These are phyloP conservation scores for Acer campestre DNA, from an alignment of 345 rosid genomes.

Conservation along the genomic window DNA sequence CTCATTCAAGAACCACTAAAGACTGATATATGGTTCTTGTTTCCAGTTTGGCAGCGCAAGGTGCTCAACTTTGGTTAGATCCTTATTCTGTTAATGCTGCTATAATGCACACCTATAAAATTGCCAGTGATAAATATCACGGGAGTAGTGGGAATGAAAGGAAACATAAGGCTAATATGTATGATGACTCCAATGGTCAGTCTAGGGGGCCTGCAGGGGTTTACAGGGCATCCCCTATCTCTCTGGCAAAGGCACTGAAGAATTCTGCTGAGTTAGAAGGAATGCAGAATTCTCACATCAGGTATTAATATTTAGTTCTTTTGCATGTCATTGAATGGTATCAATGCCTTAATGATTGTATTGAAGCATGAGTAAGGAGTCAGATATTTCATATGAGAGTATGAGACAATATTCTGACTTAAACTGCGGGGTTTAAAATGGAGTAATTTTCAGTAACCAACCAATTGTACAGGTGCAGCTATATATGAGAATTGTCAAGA, in stretches of 20 bases:
- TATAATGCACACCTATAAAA: conserved; percentile 66
- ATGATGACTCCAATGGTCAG: conserved; percentile 35
- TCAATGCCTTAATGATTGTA: background rate
- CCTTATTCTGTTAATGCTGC: conserved; percentile 83
- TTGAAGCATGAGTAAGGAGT: background rate
- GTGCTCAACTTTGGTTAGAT: conserved; percentile 83
- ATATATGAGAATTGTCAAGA: background rate
- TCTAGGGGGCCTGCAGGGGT: conserved; percentile 58
- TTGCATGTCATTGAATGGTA: background rate
- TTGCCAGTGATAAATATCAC: conserved; percentile 54
- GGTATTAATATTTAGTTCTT: conserved; percentile 43
- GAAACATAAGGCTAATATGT: conserved; percentile 31
- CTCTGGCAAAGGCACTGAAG: conserved; percentile 83
- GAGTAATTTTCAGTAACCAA: too few species aligned
- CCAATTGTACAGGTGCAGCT: background rate
- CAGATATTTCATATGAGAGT: background rate
- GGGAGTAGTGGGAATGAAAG: conserved; percentile 33
- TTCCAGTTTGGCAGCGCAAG: conserved; percentile 72
- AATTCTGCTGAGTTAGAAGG: conserved; percentile 83
- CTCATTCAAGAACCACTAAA: conserved; percentile 14
- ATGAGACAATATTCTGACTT: too few species aligned
- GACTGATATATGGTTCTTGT: conserved; percentile 18
- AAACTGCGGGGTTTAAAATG: too few species aligned
- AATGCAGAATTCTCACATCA: conserved; percentile 82
- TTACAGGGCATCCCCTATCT: conserved; percentile 76